phyloP scores from a whole-genome alignment of 2,329 filamentous ascomycete species.

The Paecilomyces variotii region DNA sequence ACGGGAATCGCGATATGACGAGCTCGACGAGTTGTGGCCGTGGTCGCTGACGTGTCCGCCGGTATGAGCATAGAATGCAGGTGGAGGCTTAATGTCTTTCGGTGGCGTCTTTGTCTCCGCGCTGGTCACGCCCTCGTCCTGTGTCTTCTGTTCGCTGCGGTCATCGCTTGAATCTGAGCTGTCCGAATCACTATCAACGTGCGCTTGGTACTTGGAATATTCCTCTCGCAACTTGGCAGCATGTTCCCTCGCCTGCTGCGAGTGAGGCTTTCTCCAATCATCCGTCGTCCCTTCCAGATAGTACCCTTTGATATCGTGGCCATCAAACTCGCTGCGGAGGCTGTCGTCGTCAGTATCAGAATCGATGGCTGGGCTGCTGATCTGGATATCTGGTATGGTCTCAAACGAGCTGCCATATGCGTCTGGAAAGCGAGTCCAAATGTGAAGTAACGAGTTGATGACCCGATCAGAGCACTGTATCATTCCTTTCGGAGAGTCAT shows the following conservation, averaged over 20 bases:
- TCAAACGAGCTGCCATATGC: constrained; percentile 5
- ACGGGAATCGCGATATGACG: background rate
- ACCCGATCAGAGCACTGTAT: constrained; percentile 27
- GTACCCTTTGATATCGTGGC: constrained; percentile 19
- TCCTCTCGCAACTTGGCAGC: constrained; percentile 20
- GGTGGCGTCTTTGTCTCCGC: background rate
- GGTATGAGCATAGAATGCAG: background rate
- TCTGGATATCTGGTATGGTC: constrained; percentile 9
- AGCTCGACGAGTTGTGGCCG: background rate
- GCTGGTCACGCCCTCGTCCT: background rate
- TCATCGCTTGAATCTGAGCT: background rate
- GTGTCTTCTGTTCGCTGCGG: background rate
- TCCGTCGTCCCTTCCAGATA: constrained; percentile 27
- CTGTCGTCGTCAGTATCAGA: constrained; percentile 10
- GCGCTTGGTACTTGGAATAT: constrained; percentile 29
- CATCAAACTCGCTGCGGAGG: constrained; percentile 6
- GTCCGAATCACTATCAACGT: constrained; percentile 24
- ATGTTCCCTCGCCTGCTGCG: constrained; percentile 26
- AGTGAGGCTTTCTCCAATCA: constrained; percentile 30
- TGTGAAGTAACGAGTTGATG: constrained; percentile 24
- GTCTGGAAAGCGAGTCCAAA: constrained; percentile 16
- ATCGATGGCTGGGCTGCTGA: constrained; percentile 12
- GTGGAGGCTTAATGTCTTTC: background rate
- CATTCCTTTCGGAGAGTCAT: constrained; percentile 31
- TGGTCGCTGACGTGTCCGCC: background rate